Conservation (phyloP, 805 yeast species). For the Barnettozyma populi region DNA sequence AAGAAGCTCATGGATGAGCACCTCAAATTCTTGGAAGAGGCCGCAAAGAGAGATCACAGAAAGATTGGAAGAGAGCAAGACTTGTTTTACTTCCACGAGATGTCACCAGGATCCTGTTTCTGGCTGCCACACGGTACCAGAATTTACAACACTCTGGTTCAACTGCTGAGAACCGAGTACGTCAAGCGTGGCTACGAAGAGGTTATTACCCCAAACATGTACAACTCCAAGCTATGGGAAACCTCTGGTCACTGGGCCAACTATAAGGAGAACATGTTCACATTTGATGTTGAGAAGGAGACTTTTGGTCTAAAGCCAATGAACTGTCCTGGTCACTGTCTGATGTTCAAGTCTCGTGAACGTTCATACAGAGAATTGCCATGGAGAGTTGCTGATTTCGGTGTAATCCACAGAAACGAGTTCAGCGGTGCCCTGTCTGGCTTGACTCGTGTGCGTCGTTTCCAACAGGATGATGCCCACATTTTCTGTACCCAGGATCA, state of each 20-base stretch:
- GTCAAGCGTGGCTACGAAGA: constrained; percentile 94
- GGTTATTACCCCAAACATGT: constrained; percentile 99
- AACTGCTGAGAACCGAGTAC: constrained; percentile 77
- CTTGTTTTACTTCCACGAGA: constrained; percentile 87
- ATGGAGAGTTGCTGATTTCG: constrained; percentile 98
- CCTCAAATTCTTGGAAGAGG: constrained; percentile 90
- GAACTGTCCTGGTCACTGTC: constrained; percentile 91
- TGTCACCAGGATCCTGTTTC: constrained; percentile 97
- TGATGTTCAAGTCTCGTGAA: constrained; percentile 86
- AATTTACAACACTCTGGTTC: constrained; percentile 84
- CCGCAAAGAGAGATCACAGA: constrained; percentile 93
- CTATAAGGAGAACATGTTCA: constrained; percentile 95
- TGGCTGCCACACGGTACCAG: constrained; percentile 99
- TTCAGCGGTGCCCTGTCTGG: constrained; percentile 92
- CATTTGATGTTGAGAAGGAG: constrained; percentile 96
- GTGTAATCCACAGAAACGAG: constrained; percentile 96
- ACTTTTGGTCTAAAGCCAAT: constrained; percentile 90
- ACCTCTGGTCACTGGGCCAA: constrained; percentile 98
- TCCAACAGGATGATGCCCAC: constrained; percentile 99
- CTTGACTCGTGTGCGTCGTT: constrained; percentile 94
- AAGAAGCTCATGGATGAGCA: constrained; percentile 94
- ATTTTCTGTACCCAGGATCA: constrained; percentile 93
- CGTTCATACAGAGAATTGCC: constrained; percentile 96
- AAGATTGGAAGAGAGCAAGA: constrained; percentile 96
- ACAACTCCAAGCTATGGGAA: constrained; percentile 95